phyloP scores from a whole-genome alignment of 352 stramenopile species.

The Globisporangium nodosum region DNA sequence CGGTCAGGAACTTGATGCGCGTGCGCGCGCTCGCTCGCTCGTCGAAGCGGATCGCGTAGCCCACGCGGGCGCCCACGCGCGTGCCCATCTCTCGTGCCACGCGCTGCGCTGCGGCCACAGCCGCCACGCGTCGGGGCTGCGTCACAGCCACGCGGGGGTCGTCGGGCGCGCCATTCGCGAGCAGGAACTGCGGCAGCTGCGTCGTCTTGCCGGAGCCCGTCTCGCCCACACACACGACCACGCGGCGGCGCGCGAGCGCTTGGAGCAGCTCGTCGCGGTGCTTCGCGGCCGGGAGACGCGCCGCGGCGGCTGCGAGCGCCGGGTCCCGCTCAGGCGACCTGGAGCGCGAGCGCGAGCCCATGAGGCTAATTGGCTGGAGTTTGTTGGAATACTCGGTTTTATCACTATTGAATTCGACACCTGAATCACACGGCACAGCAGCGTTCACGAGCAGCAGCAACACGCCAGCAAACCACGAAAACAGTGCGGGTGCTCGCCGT shows the following conservation, averaged over 20 bases:
- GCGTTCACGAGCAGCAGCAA: too few species aligned
- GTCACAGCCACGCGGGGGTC: conserved; percentile 64
- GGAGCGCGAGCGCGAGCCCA: background rate
- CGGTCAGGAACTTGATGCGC: conserved; percentile 82
- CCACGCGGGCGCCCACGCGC: conserved; percentile 51
- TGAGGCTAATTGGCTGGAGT: background rate
- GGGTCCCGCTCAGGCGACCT: background rate
- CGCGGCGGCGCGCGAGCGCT: conserved; percentile 38
- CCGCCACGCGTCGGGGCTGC: conserved; percentile 95
- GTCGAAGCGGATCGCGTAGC: conserved; percentile 98
- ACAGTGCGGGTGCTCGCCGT: too few species aligned
- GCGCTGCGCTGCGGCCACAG: conserved; percentile 95
- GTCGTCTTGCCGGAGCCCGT: conserved; percentile 97
- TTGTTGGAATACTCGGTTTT: too few species aligned
- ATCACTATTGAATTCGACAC: too few species aligned
- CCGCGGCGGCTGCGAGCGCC: conserved; percentile 1
- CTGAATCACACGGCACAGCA: too few species aligned
- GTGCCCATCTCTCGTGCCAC: conserved; percentile 96
- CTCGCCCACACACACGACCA: conserved; percentile 88
- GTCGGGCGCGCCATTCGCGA: conserved; percentile 14
- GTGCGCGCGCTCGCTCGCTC: conserved; percentile 66
- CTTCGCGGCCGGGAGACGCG: conserved; percentile 23
- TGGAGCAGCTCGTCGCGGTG: conserved; percentile 59
- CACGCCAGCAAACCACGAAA: too few species aligned
- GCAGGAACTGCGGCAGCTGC: conserved; percentile 75